These are phyloP conservation scores for Planoprotostelium fungivorum DNA, from an alignment of 78 protist genomes.

Conservation along the genomic window DNA sequence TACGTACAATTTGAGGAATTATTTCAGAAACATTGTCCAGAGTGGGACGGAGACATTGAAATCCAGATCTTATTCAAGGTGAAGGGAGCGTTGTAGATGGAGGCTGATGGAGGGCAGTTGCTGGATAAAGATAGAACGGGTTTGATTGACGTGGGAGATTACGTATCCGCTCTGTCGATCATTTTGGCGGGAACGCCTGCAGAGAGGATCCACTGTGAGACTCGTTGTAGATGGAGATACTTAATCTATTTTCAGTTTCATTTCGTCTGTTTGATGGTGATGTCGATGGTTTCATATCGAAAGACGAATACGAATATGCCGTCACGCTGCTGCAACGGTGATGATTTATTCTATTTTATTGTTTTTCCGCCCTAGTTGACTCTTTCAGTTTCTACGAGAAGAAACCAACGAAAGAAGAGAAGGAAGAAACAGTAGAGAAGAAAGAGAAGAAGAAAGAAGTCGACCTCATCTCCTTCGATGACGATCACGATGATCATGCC, in stretches of 20 bases:
- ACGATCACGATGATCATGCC: no score
- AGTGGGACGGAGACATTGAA: background rate
- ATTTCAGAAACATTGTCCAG: background rate
- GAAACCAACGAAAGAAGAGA: background rate
- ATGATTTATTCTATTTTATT: no score
- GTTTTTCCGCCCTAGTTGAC: background rate
- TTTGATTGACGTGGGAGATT: background rate
- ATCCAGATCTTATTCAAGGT: background rate
- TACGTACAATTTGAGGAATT: background rate
- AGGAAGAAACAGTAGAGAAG: background rate
- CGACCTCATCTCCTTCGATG: background rate
- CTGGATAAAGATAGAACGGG: background rate
- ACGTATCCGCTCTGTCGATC: background rate
- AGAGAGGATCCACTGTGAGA: background rate
- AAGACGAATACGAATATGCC: background rate
- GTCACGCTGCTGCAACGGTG: background rate
- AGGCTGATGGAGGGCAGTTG: background rate
- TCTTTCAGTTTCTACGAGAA: background rate
- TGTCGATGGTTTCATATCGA: background rate
- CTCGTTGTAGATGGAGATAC: no score
- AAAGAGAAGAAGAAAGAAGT: background rate
- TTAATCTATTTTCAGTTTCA: no score
- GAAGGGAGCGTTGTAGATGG: background rate
- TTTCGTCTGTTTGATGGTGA: background rate
- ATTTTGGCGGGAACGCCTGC: background rate